Conservation (phyloP, 2,329 filamentous ascomycete species). For the Balansia obtecta region DNA sequence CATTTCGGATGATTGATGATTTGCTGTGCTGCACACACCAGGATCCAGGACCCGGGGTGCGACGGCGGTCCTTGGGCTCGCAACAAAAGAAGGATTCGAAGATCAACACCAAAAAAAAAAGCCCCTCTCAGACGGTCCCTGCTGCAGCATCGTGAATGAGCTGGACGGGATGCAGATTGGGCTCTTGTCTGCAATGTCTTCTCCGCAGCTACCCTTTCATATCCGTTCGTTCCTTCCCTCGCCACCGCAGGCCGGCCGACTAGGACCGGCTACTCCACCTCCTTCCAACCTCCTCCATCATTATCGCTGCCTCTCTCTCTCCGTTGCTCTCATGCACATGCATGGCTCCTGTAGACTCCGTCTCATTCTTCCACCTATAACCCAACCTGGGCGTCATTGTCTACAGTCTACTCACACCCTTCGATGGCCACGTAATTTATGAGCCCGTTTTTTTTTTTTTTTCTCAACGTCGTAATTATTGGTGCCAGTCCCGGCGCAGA, state of each 20-base stretch:
- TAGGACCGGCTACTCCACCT: no score
- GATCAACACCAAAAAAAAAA: not conserved
- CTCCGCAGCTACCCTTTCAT: no score
- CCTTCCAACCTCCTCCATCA: constrained; percentile 6
- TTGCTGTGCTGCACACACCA: no score
- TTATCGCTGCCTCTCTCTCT: no score
- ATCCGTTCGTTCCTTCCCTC: not conserved
- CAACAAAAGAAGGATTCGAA: not conserved
- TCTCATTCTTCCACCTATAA: constrained; percentile 19
- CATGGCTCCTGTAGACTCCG: constrained; percentile 16
- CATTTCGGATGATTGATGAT: not conserved
- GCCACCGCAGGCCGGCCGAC: not conserved
- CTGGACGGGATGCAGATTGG: not conserved
- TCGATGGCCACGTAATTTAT: constrained; percentile 11
- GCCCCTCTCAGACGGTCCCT: no score
- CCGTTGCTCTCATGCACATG: no score
- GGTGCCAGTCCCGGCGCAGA: constrained; percentile 20
- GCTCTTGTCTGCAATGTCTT: not conserved
- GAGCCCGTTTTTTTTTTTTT: no score
- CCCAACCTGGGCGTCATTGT: constrained; percentile 19
- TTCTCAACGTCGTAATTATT: no score
- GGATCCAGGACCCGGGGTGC: no score
- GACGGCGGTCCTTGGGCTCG: not conserved
- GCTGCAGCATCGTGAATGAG: not conserved
- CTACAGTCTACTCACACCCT: constrained; percentile 16